Conservation (phyloP, 2,329 filamentous ascomycete species). For the Zymoseptoria crescenta region DNA sequence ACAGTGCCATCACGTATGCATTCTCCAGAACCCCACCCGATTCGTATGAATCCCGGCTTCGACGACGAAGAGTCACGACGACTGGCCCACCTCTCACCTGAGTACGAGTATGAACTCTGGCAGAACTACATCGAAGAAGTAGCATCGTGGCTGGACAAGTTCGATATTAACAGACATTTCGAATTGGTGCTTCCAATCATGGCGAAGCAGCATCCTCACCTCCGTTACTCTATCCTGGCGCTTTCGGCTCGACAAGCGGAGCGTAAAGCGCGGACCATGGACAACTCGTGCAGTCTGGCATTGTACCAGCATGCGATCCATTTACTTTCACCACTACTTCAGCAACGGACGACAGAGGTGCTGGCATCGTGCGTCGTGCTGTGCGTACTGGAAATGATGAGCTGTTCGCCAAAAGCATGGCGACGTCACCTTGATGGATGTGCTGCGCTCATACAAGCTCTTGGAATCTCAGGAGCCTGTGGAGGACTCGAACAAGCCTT, state of each 20-base stretch:
- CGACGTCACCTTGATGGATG: conserved; percentile 50
- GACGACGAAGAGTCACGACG: conserved; percentile 19
- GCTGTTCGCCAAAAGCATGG: conserved; percentile 45
- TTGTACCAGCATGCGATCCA: conserved; percentile 48
- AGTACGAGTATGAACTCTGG: conserved; percentile 26
- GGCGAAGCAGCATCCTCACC: conserved; percentile 38
- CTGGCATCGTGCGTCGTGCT: conserved; percentile 43
- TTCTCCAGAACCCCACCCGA: conserved; percentile 16
- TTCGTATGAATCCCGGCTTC: conserved; percentile 1
- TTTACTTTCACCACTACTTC: conserved; percentile 35
- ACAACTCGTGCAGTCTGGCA: conserved; percentile 44
- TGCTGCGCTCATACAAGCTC: conserved; percentile 45
- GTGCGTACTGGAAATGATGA: conserved; percentile 44
- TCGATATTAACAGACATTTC: conserved; percentile 47
- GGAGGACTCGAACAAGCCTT: conserved; percentile 47
- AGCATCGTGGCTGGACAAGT: conserved; percentile 52
- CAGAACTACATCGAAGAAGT: conserved; percentile 46
- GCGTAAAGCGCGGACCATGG: conserved; percentile 38
- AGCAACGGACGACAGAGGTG: conserved; percentile 39
- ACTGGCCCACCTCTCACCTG: conserved; percentile 22
- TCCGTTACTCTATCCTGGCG: conserved; percentile 46
- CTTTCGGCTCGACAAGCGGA: conserved; percentile 49
- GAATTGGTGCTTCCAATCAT: conserved; percentile 45
- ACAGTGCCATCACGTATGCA: conserved; percentile 21
- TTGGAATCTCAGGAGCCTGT: conserved; percentile 44